Base-by-base conservation (phyloP, 2,329 filamentous ascomycete genomes). In the Penicillium sp. region DNA sequence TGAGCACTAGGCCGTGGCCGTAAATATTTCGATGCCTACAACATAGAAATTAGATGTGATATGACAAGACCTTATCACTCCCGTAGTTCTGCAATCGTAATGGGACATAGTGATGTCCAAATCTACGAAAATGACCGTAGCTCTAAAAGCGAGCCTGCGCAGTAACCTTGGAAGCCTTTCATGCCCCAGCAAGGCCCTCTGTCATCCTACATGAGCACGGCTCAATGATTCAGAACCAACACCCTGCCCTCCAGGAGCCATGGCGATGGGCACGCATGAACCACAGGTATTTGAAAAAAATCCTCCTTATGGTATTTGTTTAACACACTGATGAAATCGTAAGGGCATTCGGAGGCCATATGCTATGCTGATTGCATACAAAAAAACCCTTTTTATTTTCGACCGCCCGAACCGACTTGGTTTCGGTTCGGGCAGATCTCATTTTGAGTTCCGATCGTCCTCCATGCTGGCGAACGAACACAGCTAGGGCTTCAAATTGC, bases 291-390 rank as follows among this genome's bases (percentile, higher is more conserved):
- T 60, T 53, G 45, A 58, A 62, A 55, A 64, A 63, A 65, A 67
- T 65, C 66, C 62, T 68, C 64, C 66, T 68, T 61, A 65, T 69
- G 69, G 69, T 71, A 71, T 72, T 71, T 71, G 68, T 68, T 69
- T 65, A 65, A 68, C 64, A 69, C 59, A 68, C 64, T 65, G 63
- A 54, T 70, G 63, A 69, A 69, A 69, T 72, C 70, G 65, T 72
- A 69, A 72, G 68, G 69, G 67, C 66, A 63, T 70, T 69, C 62
- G 67, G 66, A 71, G 69, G 68, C 67, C 63, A 68, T 54, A 50
- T 68, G 64, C 60, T 67, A 69, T 71, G 70, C 68, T 67, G 58
- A 60, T 69, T 67, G 68, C 69, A 72, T 68, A 69, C 69, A 69
- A 61, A 67, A 69, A 66, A 66, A 66, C 61, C 68, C 69, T 64